Evolutionary conservation across 805 yeast species (phyloP), one percentile per base, ranked within the genome.

Genomic region (Ogataea nitratoaversa): DNA sequence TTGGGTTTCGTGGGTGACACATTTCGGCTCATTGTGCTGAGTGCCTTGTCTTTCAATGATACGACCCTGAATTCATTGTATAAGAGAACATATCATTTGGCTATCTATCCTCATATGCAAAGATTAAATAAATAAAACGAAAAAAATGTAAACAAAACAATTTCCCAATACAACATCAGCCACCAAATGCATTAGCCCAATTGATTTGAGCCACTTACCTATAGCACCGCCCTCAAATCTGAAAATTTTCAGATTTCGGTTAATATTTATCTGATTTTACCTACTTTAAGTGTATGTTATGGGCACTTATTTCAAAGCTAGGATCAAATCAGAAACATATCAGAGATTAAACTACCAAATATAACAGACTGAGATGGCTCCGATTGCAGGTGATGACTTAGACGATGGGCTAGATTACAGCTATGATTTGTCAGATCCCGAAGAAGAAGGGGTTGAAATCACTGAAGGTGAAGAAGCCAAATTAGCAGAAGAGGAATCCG

Each of bases 351-450:
- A n/a, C n/a, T n/a, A n/a, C n/a, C n/a, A n/a, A n/a, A n/a, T n/a
- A n/a, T n/a, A 17, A 32, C 13, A 13, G 12, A 12, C 3, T 19
- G 34, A 11, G 3, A 48, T 40, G 48, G 18, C 30, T 5, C 22
- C 17, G 12, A 40, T 44, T n/a, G 58, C 40, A 11, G 84, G 73
- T 13, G 95, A 88, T 60, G 95, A 83, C 44, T 67, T 87, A 43
- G 90, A 85, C 37, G 95, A 86, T 56, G 91, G 88, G 2, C 65
- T 87, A 36, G 83, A 71, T 3, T 84, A 84, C 30, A 50, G 63
- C 22, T 56, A 62, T n/a, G 61, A 51, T 11, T 30, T 32, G 1
- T 46, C 56, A 5, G 31, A 29, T 16, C 16, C 16, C n/a, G 59
- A 57, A 3, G 71, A 55, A 14, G 66, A 62, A 29, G 76, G 63